These are phyloP conservation scores for Torulaspora maleeae DNA, from an alignment of 805 yeast genomes.

Conservation along the genomic window DNA sequence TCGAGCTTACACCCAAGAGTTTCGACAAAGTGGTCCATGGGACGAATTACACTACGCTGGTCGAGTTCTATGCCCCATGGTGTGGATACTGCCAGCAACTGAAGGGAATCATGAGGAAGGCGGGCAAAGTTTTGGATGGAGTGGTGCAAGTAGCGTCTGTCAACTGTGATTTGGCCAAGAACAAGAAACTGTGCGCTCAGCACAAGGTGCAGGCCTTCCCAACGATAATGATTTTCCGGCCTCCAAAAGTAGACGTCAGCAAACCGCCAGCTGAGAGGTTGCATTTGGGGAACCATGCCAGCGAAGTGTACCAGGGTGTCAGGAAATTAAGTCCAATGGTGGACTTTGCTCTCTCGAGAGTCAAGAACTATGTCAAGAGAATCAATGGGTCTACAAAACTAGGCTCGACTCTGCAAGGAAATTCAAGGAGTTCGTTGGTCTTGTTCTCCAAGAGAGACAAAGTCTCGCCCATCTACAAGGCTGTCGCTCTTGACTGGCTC, in stretches of 20 bases:
- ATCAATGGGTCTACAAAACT: slow-evolving; percentile 38
- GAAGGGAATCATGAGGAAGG: slow-evolving; percentile 57
- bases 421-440: slow-evolving; percentile 40
- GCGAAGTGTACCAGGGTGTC: slow-evolving; percentile 58
- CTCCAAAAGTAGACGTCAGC: slow-evolving; percentile 53
- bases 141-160: slow-evolving; percentile 71
- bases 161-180: slow-evolving; percentile 70
- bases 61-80: slow-evolving; percentile 96
- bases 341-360: slow-evolving; percentile 50
- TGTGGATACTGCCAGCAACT: slow-evolving; percentile 88
- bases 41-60: slow-evolving; percentile 74
- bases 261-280: slow-evolving; percentile 18
- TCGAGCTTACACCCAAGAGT: slow-evolving; percentile 51
- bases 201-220: slow-evolving; percentile 76
- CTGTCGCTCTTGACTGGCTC: slow-evolving; percentile 67
- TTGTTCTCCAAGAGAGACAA: slow-evolving; percentile 49
- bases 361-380: slow-evolving; percentile 62
- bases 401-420: slow-evolving; percentile 22
- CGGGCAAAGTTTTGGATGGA: slow-evolving; percentile 55
- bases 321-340: slow-evolving; percentile 52
- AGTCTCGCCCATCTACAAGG: slow-evolving; percentile 53
- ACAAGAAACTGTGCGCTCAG: slow-evolving; percentile 63
- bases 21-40: slow-evolving; percentile 63
- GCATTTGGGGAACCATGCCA: slow-evolving; percentile 39
- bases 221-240: slow-evolving; percentile 74